These are phyloP conservation scores for Neoscytalidium dimidiatum DNA, from an alignment of 2,329 filamentous ascomycete genomes.

Conservation along the genomic window DNA sequence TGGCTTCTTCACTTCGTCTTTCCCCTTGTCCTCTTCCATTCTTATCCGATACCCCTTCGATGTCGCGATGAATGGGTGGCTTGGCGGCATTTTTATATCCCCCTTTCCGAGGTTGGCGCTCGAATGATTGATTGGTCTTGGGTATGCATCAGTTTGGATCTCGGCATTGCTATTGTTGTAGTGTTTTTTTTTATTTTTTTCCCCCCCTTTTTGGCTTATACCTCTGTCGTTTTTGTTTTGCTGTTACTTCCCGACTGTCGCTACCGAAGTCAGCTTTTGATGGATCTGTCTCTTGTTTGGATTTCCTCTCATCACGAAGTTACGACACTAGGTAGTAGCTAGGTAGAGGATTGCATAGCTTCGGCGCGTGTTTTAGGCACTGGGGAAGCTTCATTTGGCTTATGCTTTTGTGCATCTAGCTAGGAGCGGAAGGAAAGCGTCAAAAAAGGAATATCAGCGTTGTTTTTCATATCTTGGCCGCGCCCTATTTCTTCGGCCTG, in stretches of 20 bases:
- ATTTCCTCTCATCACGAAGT: slow-evolving; percentile 12
- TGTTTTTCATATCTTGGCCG: not conserved
- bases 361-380: slow-evolving; percentile 6
- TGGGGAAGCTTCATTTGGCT: not conserved
- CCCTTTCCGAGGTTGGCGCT: slow-evolving; percentile 1
- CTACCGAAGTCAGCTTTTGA: slow-evolving; percentile 5
- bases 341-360: slow-evolving; percentile 18
- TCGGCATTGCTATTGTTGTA: not conserved
- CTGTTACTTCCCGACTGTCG: not conserved
- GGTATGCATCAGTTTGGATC: slow-evolving; percentile 1
- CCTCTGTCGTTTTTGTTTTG: not conserved
- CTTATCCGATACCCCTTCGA: slow-evolving; percentile 14
- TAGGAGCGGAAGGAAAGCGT: not conserved
- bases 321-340: slow-evolving; percentile 16
- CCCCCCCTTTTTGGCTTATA: slow-evolving; percentile 5
- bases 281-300: not conserved
- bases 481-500: not conserved
- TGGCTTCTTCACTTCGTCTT: slow-evolving; percentile 8
- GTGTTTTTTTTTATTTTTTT: no score
- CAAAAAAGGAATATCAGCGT: slow-evolving; percentile 11
- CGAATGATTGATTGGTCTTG: not conserved
- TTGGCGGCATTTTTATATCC: slow-evolving; percentile 3
- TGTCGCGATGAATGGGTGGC: slow-evolving; percentile 16
- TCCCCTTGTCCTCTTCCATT: slow-evolving; percentile 11
- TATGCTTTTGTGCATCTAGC: not conserved